Evolutionary conservation across 305 asterid species (phyloP).

Genomic region (Fraxinus albicans): DNA sequence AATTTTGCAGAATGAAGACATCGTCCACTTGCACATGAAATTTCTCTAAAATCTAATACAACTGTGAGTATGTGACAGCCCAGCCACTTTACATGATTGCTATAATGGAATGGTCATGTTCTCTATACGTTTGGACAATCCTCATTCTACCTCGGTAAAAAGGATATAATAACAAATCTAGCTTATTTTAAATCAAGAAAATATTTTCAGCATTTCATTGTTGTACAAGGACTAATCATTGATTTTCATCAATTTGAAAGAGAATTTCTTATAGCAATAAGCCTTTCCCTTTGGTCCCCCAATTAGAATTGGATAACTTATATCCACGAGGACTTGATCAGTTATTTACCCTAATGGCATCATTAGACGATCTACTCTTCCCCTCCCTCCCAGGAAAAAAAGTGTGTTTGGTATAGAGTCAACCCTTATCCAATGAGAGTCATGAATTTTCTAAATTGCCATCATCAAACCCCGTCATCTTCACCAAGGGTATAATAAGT

Average conservation of each 20-base stretch:
- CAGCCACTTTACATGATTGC: neutral
- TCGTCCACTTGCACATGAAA: neutral
- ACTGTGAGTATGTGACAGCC: neutral
- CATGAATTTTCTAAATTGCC: neutral
- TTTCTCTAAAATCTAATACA: neutral
- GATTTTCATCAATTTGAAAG: neutral
- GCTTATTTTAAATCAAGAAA: neutral
- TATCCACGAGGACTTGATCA: neutral
- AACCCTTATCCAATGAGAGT: neutral
- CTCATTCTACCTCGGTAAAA: neutral
- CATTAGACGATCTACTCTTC: neutral
- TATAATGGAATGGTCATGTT: neutral
- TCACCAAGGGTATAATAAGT: neutral
- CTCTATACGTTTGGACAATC: neutral
- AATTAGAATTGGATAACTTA: neutral
- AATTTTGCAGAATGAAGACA: neutral
- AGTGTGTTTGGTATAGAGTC: neutral
- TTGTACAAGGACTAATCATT: neutral
- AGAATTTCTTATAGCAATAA: neutral
- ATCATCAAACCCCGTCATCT: neutral
- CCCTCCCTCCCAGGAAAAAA: neutral
- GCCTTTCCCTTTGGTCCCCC: neutral
- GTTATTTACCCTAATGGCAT: neutral
- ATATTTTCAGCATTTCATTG: neutral
- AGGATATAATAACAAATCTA: neutral